phyloP scores from a whole-genome alignment of 768 basidiomycete species.

The Phaeolepiota aurea region DNA sequence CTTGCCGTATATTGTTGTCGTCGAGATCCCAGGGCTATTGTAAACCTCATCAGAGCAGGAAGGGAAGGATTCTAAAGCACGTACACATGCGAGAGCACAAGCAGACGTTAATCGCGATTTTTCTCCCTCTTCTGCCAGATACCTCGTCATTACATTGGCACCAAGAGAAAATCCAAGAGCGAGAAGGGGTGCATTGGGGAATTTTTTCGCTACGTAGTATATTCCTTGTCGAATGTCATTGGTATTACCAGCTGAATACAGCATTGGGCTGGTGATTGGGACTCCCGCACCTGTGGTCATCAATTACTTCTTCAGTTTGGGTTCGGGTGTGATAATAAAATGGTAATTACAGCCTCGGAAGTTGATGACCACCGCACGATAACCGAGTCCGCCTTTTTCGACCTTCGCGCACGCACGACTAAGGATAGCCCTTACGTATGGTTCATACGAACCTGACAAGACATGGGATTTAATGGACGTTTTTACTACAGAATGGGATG shows the following conservation, averaged over 20 bases:
- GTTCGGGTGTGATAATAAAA: neutral
- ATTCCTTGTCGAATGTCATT: slow-evolving; percentile 82
- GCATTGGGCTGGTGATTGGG: slow-evolving; percentile 71
- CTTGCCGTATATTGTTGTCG: slow-evolving; percentile 37
- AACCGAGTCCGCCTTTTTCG: slow-evolving; percentile 80
- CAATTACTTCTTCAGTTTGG: slow-evolving; percentile 4
- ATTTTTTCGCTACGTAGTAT: slow-evolving; percentile 61
- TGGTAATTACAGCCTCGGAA: slow-evolving; percentile 76
- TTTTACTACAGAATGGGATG: no score
- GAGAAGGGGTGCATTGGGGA: slow-evolving; percentile 74
- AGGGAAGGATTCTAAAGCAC: no score
- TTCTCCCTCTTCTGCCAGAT: slow-evolving; percentile 77
- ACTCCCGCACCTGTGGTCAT: slow-evolving; percentile 89
- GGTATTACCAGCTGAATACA: slow-evolving; percentile 87
- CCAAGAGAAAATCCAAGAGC: slow-evolving; percentile 93
- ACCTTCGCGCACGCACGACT: slow-evolving; percentile 63
- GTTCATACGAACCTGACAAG: slow-evolving; percentile 86
- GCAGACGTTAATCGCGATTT: slow-evolving; percentile 54
- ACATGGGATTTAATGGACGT: no score
- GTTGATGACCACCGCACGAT: slow-evolving; percentile 85
- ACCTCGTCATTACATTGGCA: slow-evolving; percentile 84
- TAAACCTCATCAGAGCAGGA: no score
- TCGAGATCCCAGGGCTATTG: slow-evolving; percentile 47
- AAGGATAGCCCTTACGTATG: slow-evolving; percentile 81
- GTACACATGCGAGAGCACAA: slow-evolving; percentile 68